Base-by-base conservation (phyloP, 1,284 basidiomycete genomes). In the Ustilago esculenta region DNA sequence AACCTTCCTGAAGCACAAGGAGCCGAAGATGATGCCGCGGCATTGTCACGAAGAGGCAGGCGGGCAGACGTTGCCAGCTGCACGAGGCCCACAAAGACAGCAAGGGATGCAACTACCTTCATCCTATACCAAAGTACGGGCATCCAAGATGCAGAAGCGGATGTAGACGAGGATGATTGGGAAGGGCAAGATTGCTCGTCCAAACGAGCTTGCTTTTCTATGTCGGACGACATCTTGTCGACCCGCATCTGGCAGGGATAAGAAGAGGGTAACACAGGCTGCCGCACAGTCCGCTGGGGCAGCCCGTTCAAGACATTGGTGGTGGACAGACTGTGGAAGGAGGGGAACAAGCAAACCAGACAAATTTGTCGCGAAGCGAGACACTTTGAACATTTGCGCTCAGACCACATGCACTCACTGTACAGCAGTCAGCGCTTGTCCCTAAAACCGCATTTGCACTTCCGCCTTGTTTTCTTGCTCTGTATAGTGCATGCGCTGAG, bases 181-280 rank as follows among this genome's bases (percentile, higher is more conserved):
- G 17, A n/a, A 14, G 23, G 12, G 15, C 3, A 15, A 15, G 7
- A 1, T 33, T 53, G 42, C 7, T 29, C n/a, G 25, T 44, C 21
- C 7, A 18, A 18, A 18, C 29, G 18, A 27, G 56, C 39, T 24
- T 39, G 40, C 56, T 66, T 66, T 66, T 66, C 52, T 55, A 66
- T 46, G 56, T 66, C 63, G 63, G 43, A 36, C 63, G 63, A 66
- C 63, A 66, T 66, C 52, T 23, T 51, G 1, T 32, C 33, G 11
- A 17, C 15, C 18, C 15, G 17, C 41, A 35, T 46, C 35, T 37
- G 45, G 14, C 11, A 32, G 15, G 24, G 18, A 20, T 25, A 5
- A 32, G 8, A 23, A n/a, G 27, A 43, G 14, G 58, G 36, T 15
- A 34, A 43, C 25, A 37, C 39, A 37, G 24, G 18, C 41, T 42